A percentile compares a stretch with the other conserved stretches of the same genome.
Conservation (phyloP, 2,329 filamentous ascomycete species). For the Aspergillus neotritici region DNA sequence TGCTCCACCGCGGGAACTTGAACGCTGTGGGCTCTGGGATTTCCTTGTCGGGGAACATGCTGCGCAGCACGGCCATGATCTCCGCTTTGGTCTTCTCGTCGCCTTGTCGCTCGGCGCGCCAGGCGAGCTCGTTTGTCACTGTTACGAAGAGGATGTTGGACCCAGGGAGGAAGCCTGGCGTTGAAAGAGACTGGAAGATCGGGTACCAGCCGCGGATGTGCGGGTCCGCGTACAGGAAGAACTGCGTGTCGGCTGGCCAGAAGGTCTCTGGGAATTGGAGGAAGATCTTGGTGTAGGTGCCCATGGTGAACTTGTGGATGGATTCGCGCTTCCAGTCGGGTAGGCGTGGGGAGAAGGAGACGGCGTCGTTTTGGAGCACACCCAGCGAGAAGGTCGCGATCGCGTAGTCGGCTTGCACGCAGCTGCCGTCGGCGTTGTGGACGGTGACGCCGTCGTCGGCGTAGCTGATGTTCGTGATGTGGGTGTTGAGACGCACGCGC, state of each 20-base stretch:
- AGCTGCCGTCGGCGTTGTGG: slow-evolving; percentile 50
- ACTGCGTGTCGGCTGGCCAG: slow-evolving; percentile 54
- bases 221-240: slow-evolving; percentile 50
- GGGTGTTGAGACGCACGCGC: slow-evolving; percentile 55
- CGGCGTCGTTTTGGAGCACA: slow-evolving; percentile 57
- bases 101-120: slow-evolving; percentile 54
- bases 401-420: slow-evolving; percentile 56
- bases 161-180: slow-evolving; percentile 53
- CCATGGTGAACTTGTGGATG: slow-evolving; percentile 62
- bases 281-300: slow-evolving; percentile 69
- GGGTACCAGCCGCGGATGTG: slow-evolving; percentile 51
- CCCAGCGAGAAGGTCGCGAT: slow-evolving; percentile 63
- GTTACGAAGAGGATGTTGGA: slow-evolving; percentile 64
- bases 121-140: slow-evolving; percentile 52
- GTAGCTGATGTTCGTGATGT: slow-evolving; percentile 53
- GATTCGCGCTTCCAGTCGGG: slow-evolving; percentile 60
- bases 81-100: slow-evolving; percentile 55
- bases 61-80: slow-evolving; percentile 51
- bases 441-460: slow-evolving; percentile 50
- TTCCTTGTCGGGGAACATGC: slow-evolving; percentile 55
- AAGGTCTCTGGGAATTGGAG: slow-evolving; percentile 63
- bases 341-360: slow-evolving; percentile 54
- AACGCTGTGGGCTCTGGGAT: slow-evolving; percentile 58
- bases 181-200: slow-evolving; percentile 59
- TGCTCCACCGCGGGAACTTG: slow-evolving; percentile 56